Base-by-base conservation (phyloP, 106 monocot genomes). In the Dioscorea dumetorum region DNA sequence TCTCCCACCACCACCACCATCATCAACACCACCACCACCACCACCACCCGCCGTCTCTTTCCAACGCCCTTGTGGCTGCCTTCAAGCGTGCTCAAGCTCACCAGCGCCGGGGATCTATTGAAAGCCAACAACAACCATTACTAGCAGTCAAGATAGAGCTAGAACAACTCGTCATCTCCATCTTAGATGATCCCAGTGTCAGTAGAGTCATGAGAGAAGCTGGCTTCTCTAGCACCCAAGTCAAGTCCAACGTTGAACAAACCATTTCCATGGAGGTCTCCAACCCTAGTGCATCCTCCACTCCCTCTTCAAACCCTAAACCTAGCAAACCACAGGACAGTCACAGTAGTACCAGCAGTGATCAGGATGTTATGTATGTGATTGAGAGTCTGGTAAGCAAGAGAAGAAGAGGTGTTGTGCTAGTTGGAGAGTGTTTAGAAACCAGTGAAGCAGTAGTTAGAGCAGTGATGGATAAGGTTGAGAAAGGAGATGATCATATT, bases 81-180 rank as follows among this genome's bases (percentile, higher is more conserved):
- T 92, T 97, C 84, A 97, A 97, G 76, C 70, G 95, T 2, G 95
- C 95, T 7, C 95, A 95, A 64, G 95, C 95, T 14, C 91, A 95
- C 79, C 95, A 95, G 73, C 78, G 95, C 5, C 81, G 95, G 10
- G 91, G 91, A 4, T 91, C 91, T 7, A 79, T 82, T n/a, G 95
- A 97, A 54, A 92, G 58, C 72, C 95, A 97, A 71, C 95, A 97
- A 72, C 88, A 89, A 70, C 88, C 88, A 1, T 64, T 95, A 49
- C 79, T 95, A 8, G 76, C 91, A 13, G 88, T 95, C 54, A 95
- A 95, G 81, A 89, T 97, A 13, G 95, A 97, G 76, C 63, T 97
- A n/a, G 89, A 92, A 70, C 95, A 97, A 78, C 91, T 95, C 57
- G 64, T 94, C 50, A 73, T 94, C 52, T 94, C 94, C 60, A 90